These are phyloP conservation scores for Sesbania bispinosa DNA, from an alignment of 306 rosid genomes.

Conservation along the genomic window DNA sequence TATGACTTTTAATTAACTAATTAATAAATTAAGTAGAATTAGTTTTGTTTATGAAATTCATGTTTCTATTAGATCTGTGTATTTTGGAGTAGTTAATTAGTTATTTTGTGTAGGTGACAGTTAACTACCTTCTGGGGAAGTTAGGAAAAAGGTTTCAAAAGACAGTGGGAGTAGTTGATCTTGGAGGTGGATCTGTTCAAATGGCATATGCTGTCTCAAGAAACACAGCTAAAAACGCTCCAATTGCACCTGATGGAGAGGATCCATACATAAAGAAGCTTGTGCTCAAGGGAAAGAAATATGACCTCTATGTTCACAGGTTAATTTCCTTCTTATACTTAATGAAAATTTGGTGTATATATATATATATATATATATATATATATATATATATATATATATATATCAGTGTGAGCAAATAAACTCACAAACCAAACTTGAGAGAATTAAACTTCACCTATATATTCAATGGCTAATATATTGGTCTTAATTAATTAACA, in stretches of 20 bases:
- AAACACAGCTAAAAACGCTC: constrained; percentile 54
- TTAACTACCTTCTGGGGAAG: constrained; percentile 68
- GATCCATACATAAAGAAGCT: constrained; percentile 53
- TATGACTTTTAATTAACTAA: constrained; percentile 24
- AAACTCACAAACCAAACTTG: too few relatives aligned
- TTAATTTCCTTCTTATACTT: constrained; percentile 23
- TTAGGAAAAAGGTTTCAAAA: constrained; percentile 46
- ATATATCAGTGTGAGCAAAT: too few relatives aligned
- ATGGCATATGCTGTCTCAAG: constrained; percentile 81
- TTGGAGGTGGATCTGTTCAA: constrained; percentile 93
- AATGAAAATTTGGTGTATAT: too few relatives aligned
- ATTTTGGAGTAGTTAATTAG: too few relatives aligned
- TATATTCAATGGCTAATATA: too few relatives aligned
- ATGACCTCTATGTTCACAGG: constrained; percentile 87
- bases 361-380: too few relatives aligned
- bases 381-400: too few relatives aligned
- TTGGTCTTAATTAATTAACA: background rate
- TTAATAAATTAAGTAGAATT: too few relatives aligned
- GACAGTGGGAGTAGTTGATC: constrained; percentile 82
- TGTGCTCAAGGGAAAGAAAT: constrained; percentile 55
- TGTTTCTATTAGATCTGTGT: too few relatives aligned
- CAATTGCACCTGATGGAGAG: constrained; percentile 41
- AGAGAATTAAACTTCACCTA: too few relatives aligned
- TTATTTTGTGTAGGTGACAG: constrained; percentile 43
- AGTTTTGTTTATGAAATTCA: background rate